Percentiles rank a stretch among this genome's conserved stretches.
Evolutionary conservation across 176 grass and related monocot species (phyloP).

Genomic region (Phyllostachys edulis): DNA sequence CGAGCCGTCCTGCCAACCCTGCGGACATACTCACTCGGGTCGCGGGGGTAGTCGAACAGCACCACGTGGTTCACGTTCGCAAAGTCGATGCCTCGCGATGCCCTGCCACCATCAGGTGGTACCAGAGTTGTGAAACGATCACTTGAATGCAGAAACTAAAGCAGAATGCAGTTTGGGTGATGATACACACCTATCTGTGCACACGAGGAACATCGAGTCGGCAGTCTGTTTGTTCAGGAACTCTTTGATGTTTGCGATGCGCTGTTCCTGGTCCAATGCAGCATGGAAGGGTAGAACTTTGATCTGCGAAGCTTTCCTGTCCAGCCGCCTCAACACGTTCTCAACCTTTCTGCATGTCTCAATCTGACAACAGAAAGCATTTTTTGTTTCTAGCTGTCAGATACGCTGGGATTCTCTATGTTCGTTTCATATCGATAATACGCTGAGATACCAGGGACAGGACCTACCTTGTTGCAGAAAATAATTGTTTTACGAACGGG

Average conservation of each 20-base stretch:
- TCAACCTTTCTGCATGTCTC: constrained; percentile 97
- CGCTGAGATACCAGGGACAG: background rate
- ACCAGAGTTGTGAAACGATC: too few relatives aligned
- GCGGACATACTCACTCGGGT: constrained; percentile 81
- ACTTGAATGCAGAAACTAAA: too few relatives aligned
- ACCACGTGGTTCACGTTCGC: constrained; percentile 82
- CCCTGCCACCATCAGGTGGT: constrained; percentile 32
- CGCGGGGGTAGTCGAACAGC: constrained; percentile 86
- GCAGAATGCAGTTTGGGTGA: background rate
- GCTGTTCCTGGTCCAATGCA: constrained; percentile 67
- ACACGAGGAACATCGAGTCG: constrained; percentile 76
- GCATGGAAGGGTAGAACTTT: constrained; percentile 86
- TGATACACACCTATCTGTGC: constrained; percentile 70
- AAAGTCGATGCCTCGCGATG: constrained; percentile 83
- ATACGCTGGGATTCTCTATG: background rate
- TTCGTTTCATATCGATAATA: background rate
- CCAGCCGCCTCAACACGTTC: constrained; percentile 64
- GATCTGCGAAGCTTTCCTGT: constrained; percentile 68
- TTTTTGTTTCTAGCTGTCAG: background rate
- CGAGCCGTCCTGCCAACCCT: constrained; percentile 80
- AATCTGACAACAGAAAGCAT: constrained; percentile 48
- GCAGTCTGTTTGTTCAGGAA: constrained; percentile 62
- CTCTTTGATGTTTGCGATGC: constrained; percentile 73
- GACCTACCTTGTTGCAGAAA: constrained; percentile 80
- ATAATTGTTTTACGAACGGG: constrained; percentile 72